Conservation (phyloP, 2,329 filamentous ascomycete genomes). For the Phialophora chinensis region DNA sequence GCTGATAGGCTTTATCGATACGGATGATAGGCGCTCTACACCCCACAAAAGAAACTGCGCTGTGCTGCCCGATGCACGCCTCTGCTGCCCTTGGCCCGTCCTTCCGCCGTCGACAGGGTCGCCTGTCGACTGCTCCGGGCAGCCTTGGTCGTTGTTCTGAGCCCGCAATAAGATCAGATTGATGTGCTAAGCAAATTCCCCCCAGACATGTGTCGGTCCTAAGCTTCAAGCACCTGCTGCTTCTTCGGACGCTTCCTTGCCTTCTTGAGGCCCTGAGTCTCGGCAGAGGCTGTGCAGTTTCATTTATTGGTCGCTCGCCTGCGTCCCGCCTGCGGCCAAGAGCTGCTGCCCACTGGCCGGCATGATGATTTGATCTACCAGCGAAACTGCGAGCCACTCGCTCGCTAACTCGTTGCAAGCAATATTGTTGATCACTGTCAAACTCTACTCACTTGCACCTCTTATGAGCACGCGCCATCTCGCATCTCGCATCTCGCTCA, state of each 20-base stretch:
- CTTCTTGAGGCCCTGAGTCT: constrained; percentile 2
- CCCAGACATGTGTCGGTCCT: not conserved
- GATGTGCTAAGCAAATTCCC: not conserved
- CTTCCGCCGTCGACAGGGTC: not conserved
- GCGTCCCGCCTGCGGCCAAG: constrained; percentile 23
- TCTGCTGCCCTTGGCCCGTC: not conserved
- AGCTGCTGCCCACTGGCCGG: constrained; percentile 11
- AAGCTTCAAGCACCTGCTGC: not conserved
- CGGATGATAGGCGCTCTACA: not conserved
- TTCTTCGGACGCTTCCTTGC: not conserved
- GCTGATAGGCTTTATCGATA: not conserved
- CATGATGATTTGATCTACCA: constrained; percentile 11
- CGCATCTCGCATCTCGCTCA: not conserved
- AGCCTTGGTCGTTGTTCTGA: not conserved
- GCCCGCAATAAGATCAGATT: not conserved
- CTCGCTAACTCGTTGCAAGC: constrained; percentile 6
- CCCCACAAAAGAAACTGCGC: not conserved
- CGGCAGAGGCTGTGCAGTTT: constrained; percentile 18
- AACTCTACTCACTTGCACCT: constrained; percentile 1
- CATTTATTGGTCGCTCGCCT: constrained; percentile 13
- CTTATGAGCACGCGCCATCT: constrained; percentile 8
- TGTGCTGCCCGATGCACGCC: not conserved
- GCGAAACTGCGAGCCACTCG: constrained; percentile 15
- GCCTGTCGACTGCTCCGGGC: not conserved
- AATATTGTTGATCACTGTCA: constrained; percentile 6